phyloP scores from a whole-genome alignment of 805 yeast species.

The Starmerella vitae region DNA sequence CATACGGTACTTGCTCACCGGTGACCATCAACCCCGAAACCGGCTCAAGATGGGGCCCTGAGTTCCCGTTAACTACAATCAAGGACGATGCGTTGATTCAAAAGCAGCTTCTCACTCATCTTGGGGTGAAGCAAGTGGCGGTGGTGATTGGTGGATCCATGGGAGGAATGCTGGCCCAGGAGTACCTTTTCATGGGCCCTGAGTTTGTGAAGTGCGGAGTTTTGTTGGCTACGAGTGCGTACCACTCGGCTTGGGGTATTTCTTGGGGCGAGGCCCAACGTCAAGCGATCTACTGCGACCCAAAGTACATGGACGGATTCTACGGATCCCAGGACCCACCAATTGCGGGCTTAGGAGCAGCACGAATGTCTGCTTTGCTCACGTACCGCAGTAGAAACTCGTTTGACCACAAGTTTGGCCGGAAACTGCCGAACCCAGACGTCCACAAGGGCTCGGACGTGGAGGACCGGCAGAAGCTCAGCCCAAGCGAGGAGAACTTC shows the following conservation, averaged over 20 bases:
- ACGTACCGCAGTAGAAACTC: conserved; percentile 88
- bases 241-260: conserved; percentile 97
- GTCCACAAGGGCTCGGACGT: conserved; percentile 28
- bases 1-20: conserved; percentile 93
- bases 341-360: conserved; percentile 76
- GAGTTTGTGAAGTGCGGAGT: conserved; percentile 58
- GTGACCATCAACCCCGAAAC: conserved; percentile 67
- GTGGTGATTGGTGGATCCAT: conserved; percentile 91
- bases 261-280: conserved; percentile 99
- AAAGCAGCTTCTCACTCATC: conserved; percentile 55
- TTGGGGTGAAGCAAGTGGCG: conserved; percentile 70
- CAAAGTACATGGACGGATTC: conserved; percentile 83
- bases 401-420: conserved; percentile 83
- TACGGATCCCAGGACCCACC: conserved; percentile 72
- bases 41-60: conserved; percentile 79
- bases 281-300: conserved; percentile 90
- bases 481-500: conserved; percentile 51
- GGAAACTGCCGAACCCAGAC: conserved; percentile 48
- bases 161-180: conserved; percentile 96
- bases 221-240: conserved; percentile 85
- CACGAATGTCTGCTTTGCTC: conserved; percentile 89
- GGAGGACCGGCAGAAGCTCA: conserved; percentile 18
- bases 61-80: conserved; percentile 86
- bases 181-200: conserved; percentile 61
- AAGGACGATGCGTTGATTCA: conserved; percentile 84